Base-by-base conservation (phyloP, 768 basidiomycete genomes). In the Lentinula sp. region DNA sequence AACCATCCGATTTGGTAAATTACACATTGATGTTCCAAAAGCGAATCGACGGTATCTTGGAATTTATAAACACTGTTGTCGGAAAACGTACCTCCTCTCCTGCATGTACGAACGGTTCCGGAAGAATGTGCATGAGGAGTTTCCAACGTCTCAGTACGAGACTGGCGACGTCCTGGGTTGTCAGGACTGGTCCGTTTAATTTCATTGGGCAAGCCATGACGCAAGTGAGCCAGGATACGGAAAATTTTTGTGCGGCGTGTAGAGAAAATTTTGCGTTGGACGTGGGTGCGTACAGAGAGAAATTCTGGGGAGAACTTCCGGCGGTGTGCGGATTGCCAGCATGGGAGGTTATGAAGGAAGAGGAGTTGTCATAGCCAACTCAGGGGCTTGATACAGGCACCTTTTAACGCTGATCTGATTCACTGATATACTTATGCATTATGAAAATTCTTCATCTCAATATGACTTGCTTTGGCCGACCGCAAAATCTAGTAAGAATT, bases 11-110 rank as follows among this genome's bases (percentile, higher is more conserved):
- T 66, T 60, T 84, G n/a, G 66, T 72, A 61, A 70, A 75, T 42
- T 86, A 85, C 65, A 80, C 80, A 4, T 74, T 83, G 42, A 80
- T 86, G 78, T 85, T 75, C 68, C 84, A 86, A 69, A 73, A 80
- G 59, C 80, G 84, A 21, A 65, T 84, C 21, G 75, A 80, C 39
- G 52, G 75, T 40, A 74, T 81, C 57, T 71, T 81, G 7, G 72
- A 79, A 43, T 86, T 86, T 64, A 71, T 81, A 10, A 80, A 80
- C 43, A 64, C 70, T 35, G 72, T 76, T 32, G 80, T 78, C 61
- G 70, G 70, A 3, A 70, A 73, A 31, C 72, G 76, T 21, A 45
- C 63, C 0, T 62, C 70, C 7, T 59, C 69, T 10, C 59, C 66
- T 8, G 60, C 65, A 4, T 83, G 81, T 66, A 59, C 64, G 15